Base-by-base conservation (phyloP, 2,329 filamentous ascomycete genomes). In the Claviceps sorghi region DNA sequence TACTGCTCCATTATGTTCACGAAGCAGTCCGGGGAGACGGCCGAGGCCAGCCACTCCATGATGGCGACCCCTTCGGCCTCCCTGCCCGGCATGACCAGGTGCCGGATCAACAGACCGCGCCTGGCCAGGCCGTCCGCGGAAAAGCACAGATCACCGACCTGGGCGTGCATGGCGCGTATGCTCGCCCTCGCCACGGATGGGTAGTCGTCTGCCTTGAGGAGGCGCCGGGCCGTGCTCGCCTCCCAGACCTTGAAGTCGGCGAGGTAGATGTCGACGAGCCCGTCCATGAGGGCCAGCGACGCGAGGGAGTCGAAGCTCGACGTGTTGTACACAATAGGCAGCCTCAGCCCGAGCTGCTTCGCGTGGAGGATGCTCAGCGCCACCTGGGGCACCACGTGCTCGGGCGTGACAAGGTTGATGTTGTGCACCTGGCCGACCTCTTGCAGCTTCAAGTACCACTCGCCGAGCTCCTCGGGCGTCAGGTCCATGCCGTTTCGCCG, bases 1-100 rank as follows among this genome's bases (percentile, higher is more conserved):
- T 93, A 93, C 67, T 94, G 88, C 67, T 94, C 87, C 87, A 93
- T 93, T 58, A 94, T 83, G 63, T 94, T 84, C 54, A 93, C 78
- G 66, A 90, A 91, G 44, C 85, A 74, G 64, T 93, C 86, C 52
- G 71, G 75, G 3, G 84, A 87, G 2, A 94, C 75, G 50, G 88
- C 78, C 30, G 77, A 71, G 0, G 86, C 87, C 17, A 94, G 71
- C 74, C 86, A 94, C 55, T 70, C 74, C 73, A 94, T 84, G 54
- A 94, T 93, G 56, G 80, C 72, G 49, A 74, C 73, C 0, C 84
- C 84, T 66, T 93, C 87, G 19, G 78, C 78, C 61, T 86, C 84
- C 60, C 82, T 80, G 0, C 86, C 86, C 0, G 87, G 88, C 88
- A 94, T 94, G 29, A 91, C 86, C 1, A 94, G 75, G 66, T 94